Evolutionary conservation across 192 early-diverging fungal genomes (phyloP), one percentile per base, ranked within the genome.

Genomic region (Pecoramyces ruminantium): DNA sequence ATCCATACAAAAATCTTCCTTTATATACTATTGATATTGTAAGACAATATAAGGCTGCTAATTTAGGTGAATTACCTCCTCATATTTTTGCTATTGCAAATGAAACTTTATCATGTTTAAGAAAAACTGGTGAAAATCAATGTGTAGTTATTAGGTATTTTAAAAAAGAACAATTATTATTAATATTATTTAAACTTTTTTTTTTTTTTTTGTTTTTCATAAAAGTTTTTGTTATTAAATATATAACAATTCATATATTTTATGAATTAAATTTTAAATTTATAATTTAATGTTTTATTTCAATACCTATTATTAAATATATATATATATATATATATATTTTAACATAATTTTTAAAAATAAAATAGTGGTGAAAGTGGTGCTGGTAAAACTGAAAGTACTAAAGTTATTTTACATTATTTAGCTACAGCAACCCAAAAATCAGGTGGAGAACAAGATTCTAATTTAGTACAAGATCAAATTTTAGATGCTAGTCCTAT

Each of bases 1-100:
- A 99, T 83, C 97, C 97, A 28, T 99, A 97, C 89, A 93, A 93
- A 83, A 96, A 96, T 82, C 87, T 98, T 58, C 95, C 94, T 38
- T 96, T 97, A 80, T 99, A 97, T 83, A 96, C 95, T 4, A 91
- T 99, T 78, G 88, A 86, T 89, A 29, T 38, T 1, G 29, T 51
- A 51, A 51, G 42, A 51, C 2, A 51, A 51, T 51, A 51, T 51
- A 51, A 51, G 13, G 42, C 2, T 4, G 42, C 42, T 21, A 0
- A 15, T 14, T 51, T 51, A 3, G 42, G 42, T 21, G 42, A 51
- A 51, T 51, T 96, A 82, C 92, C 97, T 38, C 97, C 97, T 25
- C 97, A 99, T 86, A 94, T 99, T 14, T 99, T 94, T 87, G 97
- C 97, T 29, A 92, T 98, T 83, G 96, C 97, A 30, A 97, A 99